A percentile compares a stretch with the other conserved stretches of the same genome.
phyloP scores from a whole-genome alignment of 2,329 filamentous ascomycete species.

The Aspergillus latus region DNA sequence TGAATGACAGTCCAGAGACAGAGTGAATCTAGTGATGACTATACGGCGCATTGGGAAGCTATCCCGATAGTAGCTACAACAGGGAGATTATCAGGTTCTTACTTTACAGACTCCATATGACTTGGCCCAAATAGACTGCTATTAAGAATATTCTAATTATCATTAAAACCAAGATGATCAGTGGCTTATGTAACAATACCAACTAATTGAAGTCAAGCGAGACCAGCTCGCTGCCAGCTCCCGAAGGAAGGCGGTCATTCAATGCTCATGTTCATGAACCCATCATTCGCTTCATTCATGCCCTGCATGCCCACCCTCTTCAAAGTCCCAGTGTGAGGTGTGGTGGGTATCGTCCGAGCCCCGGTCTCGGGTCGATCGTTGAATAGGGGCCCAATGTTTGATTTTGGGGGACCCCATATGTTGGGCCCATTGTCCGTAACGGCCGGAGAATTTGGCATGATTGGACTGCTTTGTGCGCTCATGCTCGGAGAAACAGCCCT shows the following conservation, averaged over 20 bases:
- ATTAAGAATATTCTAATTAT: not conserved
- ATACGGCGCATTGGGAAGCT: no score
- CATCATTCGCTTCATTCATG: conserved; percentile 94
- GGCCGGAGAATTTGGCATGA: conserved; percentile 76
- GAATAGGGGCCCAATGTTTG: conserved; percentile 54
- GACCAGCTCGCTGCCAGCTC: conserved; percentile 13
- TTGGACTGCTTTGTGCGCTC: conserved; percentile 85
- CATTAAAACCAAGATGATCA: not conserved
- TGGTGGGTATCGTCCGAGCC: conserved; percentile 51
- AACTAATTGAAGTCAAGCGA: conserved; percentile 1
- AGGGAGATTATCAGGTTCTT: no score
- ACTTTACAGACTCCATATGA: no score
- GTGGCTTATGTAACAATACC: not conserved
- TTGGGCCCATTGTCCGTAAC: conserved; percentile 62
- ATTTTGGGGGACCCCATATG: conserved; percentile 69
- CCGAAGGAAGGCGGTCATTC: conserved; percentile 55
- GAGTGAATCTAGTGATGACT: no score
- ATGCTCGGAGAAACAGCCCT: conserved; percentile 88
- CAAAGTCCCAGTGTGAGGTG: conserved; percentile 44
- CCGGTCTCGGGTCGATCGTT: conserved; percentile 54
- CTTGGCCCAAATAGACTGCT: no score
- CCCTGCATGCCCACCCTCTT: conserved; percentile 79
- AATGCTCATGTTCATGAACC: conserved; percentile 95
- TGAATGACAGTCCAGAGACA: no score
- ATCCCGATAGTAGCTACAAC: no score